Conservation (phyloP, 129 eudicot species). For the Daucus carota region DNA sequence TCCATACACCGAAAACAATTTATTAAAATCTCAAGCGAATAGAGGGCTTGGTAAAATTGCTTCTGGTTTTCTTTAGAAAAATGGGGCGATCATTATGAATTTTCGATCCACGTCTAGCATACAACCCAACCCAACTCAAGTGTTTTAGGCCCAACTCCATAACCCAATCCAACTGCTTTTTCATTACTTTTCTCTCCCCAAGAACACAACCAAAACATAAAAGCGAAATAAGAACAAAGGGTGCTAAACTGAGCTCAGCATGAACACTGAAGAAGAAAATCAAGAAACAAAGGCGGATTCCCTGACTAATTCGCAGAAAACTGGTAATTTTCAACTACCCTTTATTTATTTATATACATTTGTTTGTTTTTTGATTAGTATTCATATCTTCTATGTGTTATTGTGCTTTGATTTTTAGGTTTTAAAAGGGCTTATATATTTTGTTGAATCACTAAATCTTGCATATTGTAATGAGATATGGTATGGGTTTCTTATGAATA, state of each 20-base stretch:
- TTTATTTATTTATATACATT: not conserved
- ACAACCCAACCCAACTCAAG: too few relatives aligned
- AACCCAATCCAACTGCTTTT: too few relatives aligned
- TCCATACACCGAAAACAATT: too few relatives aligned
- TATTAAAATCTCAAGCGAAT: too few relatives aligned
- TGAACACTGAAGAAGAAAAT: not conserved
- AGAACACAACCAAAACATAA: too few relatives aligned
- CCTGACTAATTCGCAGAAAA: conserved; percentile 25
- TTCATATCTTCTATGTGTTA: not conserved
- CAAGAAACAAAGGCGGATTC: not conserved
- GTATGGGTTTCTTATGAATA: not conserved
- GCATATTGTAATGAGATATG: not conserved
- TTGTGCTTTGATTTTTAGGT: not conserved
- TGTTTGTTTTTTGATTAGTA: not conserved
- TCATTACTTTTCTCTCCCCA: too few relatives aligned
- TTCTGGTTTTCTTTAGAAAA: too few relatives aligned
- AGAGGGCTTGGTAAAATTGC: too few relatives aligned
- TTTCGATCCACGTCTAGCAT: too few relatives aligned
- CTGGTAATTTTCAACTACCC: conserved; percentile 8
- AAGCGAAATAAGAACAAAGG: too few relatives aligned
- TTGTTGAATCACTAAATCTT: not conserved
- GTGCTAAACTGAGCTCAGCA: not conserved
- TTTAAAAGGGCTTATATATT: not conserved
- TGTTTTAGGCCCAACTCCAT: too few relatives aligned
- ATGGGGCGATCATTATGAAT: too few relatives aligned